Base-by-base conservation (phyloP, 345 rosid species). In the Firmiana major region DNA sequence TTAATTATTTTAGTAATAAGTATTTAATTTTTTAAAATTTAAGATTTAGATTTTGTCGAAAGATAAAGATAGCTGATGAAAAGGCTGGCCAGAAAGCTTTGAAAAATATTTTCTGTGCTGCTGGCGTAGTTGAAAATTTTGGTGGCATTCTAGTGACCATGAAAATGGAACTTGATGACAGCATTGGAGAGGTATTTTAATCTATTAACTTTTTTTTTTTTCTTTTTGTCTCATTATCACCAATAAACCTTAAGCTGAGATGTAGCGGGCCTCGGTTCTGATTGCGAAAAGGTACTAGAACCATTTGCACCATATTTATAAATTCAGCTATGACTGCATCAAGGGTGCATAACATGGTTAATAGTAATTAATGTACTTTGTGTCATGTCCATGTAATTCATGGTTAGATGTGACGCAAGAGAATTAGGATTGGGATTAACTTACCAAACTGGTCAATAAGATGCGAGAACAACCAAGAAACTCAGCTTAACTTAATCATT, bases 181-280 rank as follows among this genome's bases (percentile, higher is more conserved):
- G 89, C 77, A 85, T 95, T 19, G 99, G 98, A 16, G 99, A 96
- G 98, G 99, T 96, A 86, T 48, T 79, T 48, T 60, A 51, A 42
- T 65, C 54, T 62, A 3, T 3, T 12, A 60, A 53, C 63, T 40
- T 36, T 7, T 22, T 26, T 22, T 8, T 19, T 28, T 58, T 19
- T 76, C 68, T 13, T 48, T 49, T 62, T 21, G 63, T 16, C 57
- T 17, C 21, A 7, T 8, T 75, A 21, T 63, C 36, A 6, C 53
- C 16, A 97, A 96, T 96, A 72, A 89, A 87, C 90, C 81, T 96
- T 81, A 96, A 96, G 94, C 93, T 96, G 98, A 92, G 99, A 85
- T 92, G 97, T 83, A 81, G 92, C 12, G 93, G 93, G 94, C 68
- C 96, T 93, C 73, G 92, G 86, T 76, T 78, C 97, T 12, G 92